Evolutionary conservation across 2,329 filamentous ascomycete species (phyloP).

Genomic region (Colletotrichum melonis): DNA sequence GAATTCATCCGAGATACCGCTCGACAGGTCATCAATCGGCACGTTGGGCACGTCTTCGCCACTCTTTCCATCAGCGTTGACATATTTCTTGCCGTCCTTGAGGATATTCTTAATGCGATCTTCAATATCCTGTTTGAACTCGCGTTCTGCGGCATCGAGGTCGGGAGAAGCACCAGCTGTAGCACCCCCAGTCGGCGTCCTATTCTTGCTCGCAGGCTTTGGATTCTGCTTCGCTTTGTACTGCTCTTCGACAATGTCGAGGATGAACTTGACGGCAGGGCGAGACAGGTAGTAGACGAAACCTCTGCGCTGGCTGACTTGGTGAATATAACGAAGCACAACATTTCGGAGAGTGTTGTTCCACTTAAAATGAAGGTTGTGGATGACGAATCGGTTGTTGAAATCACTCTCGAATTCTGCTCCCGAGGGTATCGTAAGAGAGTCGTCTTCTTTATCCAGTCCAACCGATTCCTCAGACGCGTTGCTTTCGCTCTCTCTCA

Average conservation of each 20-base stretch:
- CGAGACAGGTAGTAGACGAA: constrained; percentile 98
- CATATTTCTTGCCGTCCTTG: constrained; percentile 84
- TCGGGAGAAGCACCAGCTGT: constrained; percentile 46
- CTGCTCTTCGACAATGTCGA: constrained; percentile 97
- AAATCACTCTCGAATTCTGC: constrained; percentile 93
- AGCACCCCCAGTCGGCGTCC: constrained; percentile 37
- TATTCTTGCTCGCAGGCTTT: constrained; percentile 40
- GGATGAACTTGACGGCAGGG: constrained; percentile 95
- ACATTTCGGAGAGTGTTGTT: constrained; percentile 97
- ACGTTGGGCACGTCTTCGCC: constrained; percentile 46
- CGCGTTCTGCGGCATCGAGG: constrained; percentile 61
- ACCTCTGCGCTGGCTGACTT: constrained; percentile 93
- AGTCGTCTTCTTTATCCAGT: constrained; percentile 64
- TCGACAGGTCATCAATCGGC: constrained; percentile 71
- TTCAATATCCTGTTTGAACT: constrained; percentile 75
- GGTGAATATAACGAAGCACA: constrained; percentile 95
- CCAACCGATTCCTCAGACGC: constrained; percentile 51
- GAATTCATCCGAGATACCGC: constrained; percentile 88
- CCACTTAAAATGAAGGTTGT: constrained; percentile 98
- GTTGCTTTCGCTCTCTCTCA: constrained; percentile 39
- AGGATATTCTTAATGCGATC: constrained; percentile 89
- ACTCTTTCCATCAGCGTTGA: constrained; percentile 72
- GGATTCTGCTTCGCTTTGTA: constrained; percentile 71
- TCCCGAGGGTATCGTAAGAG: constrained; percentile 74
- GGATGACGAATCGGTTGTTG: constrained; percentile 97